Evolutionary conservation across 1,284 basidiomycete genomes (phyloP).

Genomic region (Leccinum pachyderme): DNA sequence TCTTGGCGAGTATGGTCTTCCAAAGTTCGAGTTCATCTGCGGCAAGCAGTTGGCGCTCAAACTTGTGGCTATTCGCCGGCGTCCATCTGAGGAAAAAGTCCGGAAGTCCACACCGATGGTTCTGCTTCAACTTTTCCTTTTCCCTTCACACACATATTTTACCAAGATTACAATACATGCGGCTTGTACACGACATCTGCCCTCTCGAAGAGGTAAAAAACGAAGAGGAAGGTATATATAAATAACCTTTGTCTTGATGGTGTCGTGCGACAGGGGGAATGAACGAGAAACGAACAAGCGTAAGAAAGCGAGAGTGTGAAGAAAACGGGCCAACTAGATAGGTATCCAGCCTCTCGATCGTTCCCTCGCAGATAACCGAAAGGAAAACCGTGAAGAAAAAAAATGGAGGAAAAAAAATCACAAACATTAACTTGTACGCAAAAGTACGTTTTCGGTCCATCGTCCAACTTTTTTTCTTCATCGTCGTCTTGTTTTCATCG

Average conservation of each 20-base stretch:
- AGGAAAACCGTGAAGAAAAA: too few species aligned
- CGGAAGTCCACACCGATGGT: too few species aligned
- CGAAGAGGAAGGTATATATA: conserved; percentile 21
- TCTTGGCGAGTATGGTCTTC: conserved; percentile 77
- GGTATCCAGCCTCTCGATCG: conserved; percentile 29
- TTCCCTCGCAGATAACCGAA: conserved; percentile 19
- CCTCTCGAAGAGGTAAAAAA: conserved; percentile 10
- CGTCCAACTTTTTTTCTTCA: conserved; percentile 8
- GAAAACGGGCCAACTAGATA: conserved; percentile 26
- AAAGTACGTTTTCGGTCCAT: conserved; percentile 23
- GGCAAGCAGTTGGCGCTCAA: conserved; percentile 78
- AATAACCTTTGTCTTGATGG: conserved; percentile 16
- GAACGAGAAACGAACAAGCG: neutral
- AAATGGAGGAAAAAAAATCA: too few species aligned
- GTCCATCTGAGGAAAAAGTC: too few species aligned
- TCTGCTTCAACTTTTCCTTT: too few species aligned
- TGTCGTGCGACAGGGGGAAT: conserved; percentile 1
- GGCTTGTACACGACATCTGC: conserved; percentile 11
- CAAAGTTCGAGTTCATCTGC: conserved; percentile 85
- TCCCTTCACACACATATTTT: neutral
- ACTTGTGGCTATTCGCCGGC: too few species aligned
- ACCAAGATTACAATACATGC: conserved; percentile 32
- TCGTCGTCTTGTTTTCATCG: too few species aligned
- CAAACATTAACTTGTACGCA: conserved; percentile 21
- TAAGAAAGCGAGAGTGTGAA: too few species aligned